Evolutionary conservation across 2,329 filamentous ascomycete species (phyloP).

Genomic region (Alternaria tenuissima): DNA sequence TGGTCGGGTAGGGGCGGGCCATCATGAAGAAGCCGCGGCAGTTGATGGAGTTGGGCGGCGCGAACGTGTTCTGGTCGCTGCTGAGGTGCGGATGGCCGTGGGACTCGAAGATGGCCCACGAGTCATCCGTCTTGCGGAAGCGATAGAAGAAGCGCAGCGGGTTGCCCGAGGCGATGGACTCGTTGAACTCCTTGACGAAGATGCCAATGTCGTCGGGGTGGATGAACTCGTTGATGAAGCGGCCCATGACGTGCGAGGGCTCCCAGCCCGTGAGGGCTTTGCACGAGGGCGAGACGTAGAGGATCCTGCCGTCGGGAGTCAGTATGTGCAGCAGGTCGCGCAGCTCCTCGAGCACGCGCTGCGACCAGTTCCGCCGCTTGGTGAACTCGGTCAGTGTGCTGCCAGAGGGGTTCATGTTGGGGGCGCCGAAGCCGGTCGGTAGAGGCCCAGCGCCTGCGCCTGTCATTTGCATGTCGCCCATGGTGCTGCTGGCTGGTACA

Average conservation of each 20-base stretch:
- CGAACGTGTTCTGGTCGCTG: conserved; percentile 69
- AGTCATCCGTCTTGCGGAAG: conserved; percentile 76
- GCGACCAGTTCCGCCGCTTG: conserved; percentile 80
- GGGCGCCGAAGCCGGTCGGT: conserved; percentile 62
- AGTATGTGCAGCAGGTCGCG: conserved; percentile 89
- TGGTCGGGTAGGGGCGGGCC: conserved; percentile 87
- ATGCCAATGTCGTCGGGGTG: conserved; percentile 85
- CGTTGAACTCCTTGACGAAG: conserved; percentile 87
- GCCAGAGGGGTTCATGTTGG: conserved; percentile 53
- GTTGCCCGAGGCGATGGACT: conserved; percentile 83
- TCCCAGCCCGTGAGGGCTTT: conserved; percentile 78
- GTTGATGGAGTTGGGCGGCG: conserved; percentile 66
- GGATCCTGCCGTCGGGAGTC: conserved; percentile 81
- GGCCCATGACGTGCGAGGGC: conserved; percentile 73
- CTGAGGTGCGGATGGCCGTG: conserved; percentile 90
- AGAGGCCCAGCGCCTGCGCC: conserved; percentile 64
- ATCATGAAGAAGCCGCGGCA: conserved; percentile 95
- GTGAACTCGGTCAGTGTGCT: conserved; percentile 72
- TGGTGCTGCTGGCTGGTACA: conserved; percentile 34
- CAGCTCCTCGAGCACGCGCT: conserved; percentile 87
- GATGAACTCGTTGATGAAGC: conserved; percentile 80
- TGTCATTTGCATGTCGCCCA: conserved; percentile 46
- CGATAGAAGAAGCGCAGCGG: conserved; percentile 86
- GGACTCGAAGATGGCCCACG: conserved; percentile 85
- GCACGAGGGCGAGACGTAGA: conserved; percentile 85